Evolutionary conservation across 129 eudicot species (phyloP).

Genomic region (Sambucus nigra): DNA sequence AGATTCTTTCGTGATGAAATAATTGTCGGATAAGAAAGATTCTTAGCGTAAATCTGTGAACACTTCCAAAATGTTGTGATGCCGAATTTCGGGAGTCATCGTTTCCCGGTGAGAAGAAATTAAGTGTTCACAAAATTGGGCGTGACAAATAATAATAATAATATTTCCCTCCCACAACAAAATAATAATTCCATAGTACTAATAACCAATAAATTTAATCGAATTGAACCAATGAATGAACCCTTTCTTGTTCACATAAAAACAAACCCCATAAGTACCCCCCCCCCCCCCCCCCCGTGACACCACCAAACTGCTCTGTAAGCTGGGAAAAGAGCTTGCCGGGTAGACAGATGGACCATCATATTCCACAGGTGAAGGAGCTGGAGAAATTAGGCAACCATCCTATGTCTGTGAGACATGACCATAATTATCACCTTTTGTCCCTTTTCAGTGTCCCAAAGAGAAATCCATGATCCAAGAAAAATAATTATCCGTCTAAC

Average conservation of each 20-base stretch:
- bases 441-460: constrained; percentile 39
- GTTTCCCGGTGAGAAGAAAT: no score
- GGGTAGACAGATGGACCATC: constrained; percentile 30
- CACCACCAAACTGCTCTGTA: constrained; percentile 7
- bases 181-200: no score
- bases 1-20: no score
- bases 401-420: constrained; percentile 19
- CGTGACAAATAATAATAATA: not conserved
- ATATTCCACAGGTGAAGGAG: constrained; percentile 32
- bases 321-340: constrained; percentile 19
- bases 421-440: constrained; percentile 48
- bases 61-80: no score
- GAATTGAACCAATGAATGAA: not conserved
- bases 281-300: constrained; percentile 10
- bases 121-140: no score
- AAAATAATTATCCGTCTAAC: no score
- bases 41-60: no score
- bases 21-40: no score
- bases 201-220: not conserved
- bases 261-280: not conserved
- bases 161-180: not conserved
- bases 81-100: no score
- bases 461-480: no score
- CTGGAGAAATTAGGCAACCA: constrained; percentile 17
- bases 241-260: not conserved